These are phyloP conservation scores for Arachnomyces sp. DNA, from an alignment of 2,329 filamentous ascomycete species.

Conservation along the genomic window DNA sequence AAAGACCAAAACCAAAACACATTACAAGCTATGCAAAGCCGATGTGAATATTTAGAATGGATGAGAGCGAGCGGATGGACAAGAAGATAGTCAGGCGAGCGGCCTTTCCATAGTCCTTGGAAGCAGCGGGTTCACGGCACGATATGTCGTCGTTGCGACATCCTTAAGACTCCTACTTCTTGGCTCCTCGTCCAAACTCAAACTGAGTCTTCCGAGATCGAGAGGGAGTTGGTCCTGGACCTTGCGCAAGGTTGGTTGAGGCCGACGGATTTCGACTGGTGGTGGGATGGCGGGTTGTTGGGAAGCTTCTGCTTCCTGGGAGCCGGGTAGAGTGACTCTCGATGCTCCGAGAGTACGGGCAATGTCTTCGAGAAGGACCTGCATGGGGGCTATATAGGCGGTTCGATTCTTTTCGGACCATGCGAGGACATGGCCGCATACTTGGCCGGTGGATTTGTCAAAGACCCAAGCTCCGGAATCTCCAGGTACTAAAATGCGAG, in stretches of 20 bases:
- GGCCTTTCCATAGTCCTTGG: constrained; percentile 32
- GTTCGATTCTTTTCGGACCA: constrained; percentile 74
- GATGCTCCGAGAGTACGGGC: constrained; percentile 65
- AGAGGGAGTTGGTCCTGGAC: constrained; percentile 10
- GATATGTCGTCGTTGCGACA: constrained; percentile 18
- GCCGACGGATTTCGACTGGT: no score
- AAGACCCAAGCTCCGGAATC: constrained; percentile 93
- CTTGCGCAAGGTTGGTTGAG: neutral
- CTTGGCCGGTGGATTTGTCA: constrained; percentile 65
- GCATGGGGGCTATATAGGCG: constrained; percentile 94
- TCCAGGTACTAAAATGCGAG: constrained; percentile 57
- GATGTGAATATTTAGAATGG: neutral
- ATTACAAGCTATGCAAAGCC: neutral
- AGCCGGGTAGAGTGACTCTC: constrained; percentile 63
- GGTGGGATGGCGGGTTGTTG: no score
- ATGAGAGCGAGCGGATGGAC: neutral
- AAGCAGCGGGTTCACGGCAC: constrained; percentile 20
- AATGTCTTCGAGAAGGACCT: constrained; percentile 79
- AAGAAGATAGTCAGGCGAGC: constrained; percentile 23
- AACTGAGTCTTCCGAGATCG: constrained; percentile 10
- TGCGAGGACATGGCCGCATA: constrained; percentile 85
- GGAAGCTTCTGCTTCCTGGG: constrained; percentile 15
- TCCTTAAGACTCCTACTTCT: constrained; percentile 12
- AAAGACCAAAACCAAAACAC: neutral
- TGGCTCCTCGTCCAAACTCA: constrained; percentile 7